Evolutionary conservation across 2,329 filamentous ascomycete genomes (phyloP), one percentile per base, ranked within the genome.

Genomic region (Beauveria caledonica): DNA sequence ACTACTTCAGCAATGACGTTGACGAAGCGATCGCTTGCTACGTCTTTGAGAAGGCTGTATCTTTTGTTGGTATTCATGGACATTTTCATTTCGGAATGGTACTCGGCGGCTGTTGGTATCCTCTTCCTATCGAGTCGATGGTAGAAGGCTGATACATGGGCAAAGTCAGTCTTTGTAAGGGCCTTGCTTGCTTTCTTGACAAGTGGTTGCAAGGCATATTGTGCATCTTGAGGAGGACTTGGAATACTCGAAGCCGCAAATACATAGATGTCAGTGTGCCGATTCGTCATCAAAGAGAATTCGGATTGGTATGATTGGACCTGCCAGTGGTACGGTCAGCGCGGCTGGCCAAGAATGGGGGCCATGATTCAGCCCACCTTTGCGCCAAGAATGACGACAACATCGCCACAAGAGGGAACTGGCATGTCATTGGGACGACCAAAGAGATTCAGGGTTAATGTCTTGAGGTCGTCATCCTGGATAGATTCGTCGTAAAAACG

Each of bases 1-100:
- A 92, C 80, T 2, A 96, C 83, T 68, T 92, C 82, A 1, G 83
- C 91, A 19, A 90, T 76, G 1, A 95, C 69, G 68, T 96, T 85
- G 66, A 81, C 84, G 68, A 87, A 95, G 0, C 67, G 76, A 15
- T 72, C 71, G 0, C 80, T 73, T 3, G 74, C 67, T 1, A 90
- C 73, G 65, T 92, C 83, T 64, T 86, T 78, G 58, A 97, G 79
- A 19, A 87, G 74, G 40, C 76, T 77, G 66, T 86, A 87, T 68
- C 88, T 91, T 10, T 80, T 68, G 49, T 73, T 79, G 50, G 76
- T 46, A 48, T 78, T 79, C 42, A 70, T 63, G 0, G 82, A 80
- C 44, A 70, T 70, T 0, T 67, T 60, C 3, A 71, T 69, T 57
- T 70, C 72, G 2, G 62, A 53, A 17, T 76, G 64, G 62, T 84